Percentiles rank a stretch among this genome's conserved stretches.
phyloP scores from a whole-genome alignment of 257 asterid species.

The Solanum microdontum region DNA sequence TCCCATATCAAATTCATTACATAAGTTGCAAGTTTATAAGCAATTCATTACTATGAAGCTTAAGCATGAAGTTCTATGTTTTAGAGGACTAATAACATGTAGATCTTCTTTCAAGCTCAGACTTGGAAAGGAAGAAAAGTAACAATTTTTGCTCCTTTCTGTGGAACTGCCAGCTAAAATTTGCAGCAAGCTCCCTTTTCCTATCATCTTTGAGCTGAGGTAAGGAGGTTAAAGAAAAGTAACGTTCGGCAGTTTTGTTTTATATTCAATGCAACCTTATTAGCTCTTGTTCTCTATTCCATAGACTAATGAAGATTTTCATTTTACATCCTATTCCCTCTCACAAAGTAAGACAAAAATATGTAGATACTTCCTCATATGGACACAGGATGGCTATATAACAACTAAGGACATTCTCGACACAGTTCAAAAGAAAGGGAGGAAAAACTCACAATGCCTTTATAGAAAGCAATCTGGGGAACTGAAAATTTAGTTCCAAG shows the following conservation, averaged over 20 bases:
- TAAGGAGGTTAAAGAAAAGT: neutral
- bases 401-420: neutral
- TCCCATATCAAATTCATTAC: neutral
- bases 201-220: neutral
- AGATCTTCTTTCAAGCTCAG: neutral
- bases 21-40: neutral
- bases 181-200: neutral
- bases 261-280: neutral
- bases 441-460: conserved; percentile 61
- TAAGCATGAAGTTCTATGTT: neutral
- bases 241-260: neutral
- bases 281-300: neutral
- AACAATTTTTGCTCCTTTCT: neutral
- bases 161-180: neutral
- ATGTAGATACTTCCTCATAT: neutral
- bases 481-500: conserved; percentile 74
- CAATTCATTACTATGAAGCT: neutral
- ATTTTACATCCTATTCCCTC: neutral
- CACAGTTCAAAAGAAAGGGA: neutral
- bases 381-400: neutral
- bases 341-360: neutral
- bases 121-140: neutral
- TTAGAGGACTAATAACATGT: neutral
- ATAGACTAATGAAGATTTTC: neutral
- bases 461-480: conserved; percentile 90